Evolutionary conservation across 176 grass and related monocot genomes (phyloP).

Genomic region (Bonia amplexicaulis): DNA sequence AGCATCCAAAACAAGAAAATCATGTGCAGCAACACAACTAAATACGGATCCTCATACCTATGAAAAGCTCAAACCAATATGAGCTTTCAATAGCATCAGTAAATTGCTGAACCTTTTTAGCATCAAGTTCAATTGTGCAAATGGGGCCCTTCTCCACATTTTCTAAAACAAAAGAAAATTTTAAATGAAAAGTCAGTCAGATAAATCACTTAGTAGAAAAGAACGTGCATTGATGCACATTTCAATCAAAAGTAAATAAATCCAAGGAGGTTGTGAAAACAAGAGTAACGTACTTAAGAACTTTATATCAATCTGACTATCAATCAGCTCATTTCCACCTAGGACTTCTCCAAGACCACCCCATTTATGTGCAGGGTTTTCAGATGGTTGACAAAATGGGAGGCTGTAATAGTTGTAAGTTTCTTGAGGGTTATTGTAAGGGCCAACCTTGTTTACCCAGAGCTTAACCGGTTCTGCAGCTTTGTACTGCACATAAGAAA

Average conservation of each 20-base stretch:
- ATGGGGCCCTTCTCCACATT: constrained; percentile 72
- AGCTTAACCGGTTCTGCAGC: constrained; percentile 66
- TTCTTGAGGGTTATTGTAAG: constrained; percentile 98
- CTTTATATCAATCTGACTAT: constrained; percentile 90
- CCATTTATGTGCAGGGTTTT: constrained; percentile 90
- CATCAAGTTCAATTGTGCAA: constrained; percentile 86
- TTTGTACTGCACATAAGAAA: constrained; percentile 76
- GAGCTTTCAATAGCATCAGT: constrained; percentile 82
- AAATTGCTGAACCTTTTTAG: constrained; percentile 76
- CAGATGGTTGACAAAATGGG: constrained; percentile 85
- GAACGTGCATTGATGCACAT: constrained; percentile 1
- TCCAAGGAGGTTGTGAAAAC: constrained; percentile 27
- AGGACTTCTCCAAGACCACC: constrained; percentile 97
- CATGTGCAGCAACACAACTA: constrained; percentile 5
- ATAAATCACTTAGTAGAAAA: constrained; percentile 5
- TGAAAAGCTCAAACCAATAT: constrained; percentile 99
- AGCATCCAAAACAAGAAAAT: constrained; percentile 7
- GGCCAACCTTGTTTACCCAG: constrained; percentile 99
- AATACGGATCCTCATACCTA: constrained; percentile 54
- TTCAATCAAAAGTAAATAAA: constrained; percentile 26
- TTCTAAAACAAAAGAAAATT: constrained; percentile 40
- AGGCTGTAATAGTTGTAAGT: constrained; percentile 99
- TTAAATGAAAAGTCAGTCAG: not conserved
- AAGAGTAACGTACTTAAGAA: constrained; percentile 71
- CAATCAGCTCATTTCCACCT: constrained; percentile 96